Conservation (phyloP, 805 yeast genomes). For the Phaffomyces opuntiae region DNA sequence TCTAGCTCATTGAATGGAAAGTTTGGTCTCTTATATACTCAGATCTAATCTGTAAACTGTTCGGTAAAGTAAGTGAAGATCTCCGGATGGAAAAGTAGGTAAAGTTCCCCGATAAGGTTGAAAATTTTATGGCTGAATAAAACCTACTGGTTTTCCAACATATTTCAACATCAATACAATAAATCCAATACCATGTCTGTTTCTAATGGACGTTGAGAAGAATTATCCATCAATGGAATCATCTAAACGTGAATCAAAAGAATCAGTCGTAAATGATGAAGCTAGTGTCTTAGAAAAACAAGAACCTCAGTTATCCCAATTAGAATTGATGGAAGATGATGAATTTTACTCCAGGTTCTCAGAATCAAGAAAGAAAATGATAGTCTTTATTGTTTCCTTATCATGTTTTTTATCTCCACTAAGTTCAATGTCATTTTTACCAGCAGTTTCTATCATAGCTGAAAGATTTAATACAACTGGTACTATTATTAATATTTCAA, state of each 20-base stretch:
- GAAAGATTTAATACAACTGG: slow-evolving; percentile 37
- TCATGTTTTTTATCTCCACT: slow-evolving; percentile 40
- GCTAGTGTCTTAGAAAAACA: background rate
- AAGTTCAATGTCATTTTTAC: slow-evolving; percentile 38
- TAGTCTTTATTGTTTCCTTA: slow-evolving; percentile 28
- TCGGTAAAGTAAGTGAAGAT: background rate
- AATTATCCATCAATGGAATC: background rate
- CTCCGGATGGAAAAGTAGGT: background rate
- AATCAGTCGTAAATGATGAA: background rate
- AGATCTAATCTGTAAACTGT: background rate
- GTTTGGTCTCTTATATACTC: background rate
- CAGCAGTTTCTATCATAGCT: slow-evolving; percentile 46
- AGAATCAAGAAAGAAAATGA: slow-evolving; percentile 6
- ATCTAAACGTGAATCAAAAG: background rate
- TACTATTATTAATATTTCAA: slow-evolving; percentile 38
- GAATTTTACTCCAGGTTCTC: slow-evolving; percentile 17
- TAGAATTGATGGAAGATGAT: slow-evolving; percentile 14
- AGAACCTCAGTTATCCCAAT: background rate
- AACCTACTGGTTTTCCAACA: background rate
- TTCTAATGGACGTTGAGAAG: background rate
- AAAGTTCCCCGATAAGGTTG: background rate
- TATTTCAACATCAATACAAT: background rate
- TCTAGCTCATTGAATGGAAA: background rate
- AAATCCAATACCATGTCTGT: background rate
- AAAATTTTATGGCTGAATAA: background rate